Conservation (phyloP, 2,329 filamentous ascomycete genomes). For the Fusarium nanum region DNA sequence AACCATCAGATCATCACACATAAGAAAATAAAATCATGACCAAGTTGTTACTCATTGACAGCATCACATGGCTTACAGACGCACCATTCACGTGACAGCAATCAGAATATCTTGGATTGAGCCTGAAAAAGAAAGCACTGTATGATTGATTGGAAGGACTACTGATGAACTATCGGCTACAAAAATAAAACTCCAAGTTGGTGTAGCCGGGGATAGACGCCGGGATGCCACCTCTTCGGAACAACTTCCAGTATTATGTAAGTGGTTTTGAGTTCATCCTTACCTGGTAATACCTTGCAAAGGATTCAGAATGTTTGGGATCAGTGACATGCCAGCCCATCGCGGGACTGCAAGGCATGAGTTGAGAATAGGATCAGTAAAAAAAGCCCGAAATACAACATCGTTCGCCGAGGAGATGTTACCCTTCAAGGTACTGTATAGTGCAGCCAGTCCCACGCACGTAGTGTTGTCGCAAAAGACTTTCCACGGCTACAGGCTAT, state of each 20-base stretch:
- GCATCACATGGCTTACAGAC: not conserved
- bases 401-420: not conserved
- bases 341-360: not conserved
- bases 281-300: conserved; percentile 13
- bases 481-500: conserved; percentile 1
- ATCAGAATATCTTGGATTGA: not conserved
- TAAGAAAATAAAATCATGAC: not conserved
- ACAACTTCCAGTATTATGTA: conserved; percentile 1
- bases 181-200: not conserved
- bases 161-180: not conserved
- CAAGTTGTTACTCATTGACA: not conserved
- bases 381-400: not conserved
- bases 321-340: conserved; percentile 9
- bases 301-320: conserved; percentile 10
- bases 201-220: not conserved
- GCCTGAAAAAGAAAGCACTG: not conserved
- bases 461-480: not conserved
- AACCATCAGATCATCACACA: not conserved
- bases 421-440: not conserved
- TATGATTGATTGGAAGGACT: not conserved
- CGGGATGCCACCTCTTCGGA: not conserved
- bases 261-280: not conserved
- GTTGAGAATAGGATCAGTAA: not conserved
- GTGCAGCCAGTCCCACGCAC: not conserved
- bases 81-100: not conserved